Evolutionary conservation across 257 asterid genomes (phyloP), one percentile per base, ranked within the genome.

Genomic region (Solanum corneliomulleri): DNA sequence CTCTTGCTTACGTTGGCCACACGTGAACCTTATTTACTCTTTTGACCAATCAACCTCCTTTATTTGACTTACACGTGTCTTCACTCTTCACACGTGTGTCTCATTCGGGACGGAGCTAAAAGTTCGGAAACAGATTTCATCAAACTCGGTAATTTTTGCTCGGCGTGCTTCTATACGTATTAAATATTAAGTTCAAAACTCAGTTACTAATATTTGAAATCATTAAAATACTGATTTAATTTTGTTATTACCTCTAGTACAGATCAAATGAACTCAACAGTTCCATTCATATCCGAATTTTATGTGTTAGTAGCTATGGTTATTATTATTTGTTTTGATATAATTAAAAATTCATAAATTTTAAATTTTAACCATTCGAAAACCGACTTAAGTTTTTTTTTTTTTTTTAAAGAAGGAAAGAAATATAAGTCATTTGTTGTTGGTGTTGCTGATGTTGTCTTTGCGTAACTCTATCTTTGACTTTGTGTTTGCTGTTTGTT

Each of bases 1-100:
- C 87, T 83, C 82, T 84, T 70, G 87, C 87, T 87, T 91, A 91
- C 94, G 90, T 84, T 86, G 33, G 44, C 88, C 94, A 88, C 94
- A 94, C 94, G 93, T 92, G 94, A 87, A 83, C 86, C 49, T 41
- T 49, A 80, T 80, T 80, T 80, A 80, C 68, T 80, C 85, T 29
- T 29, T 72, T 80, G 56, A 64, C 35, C 45, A 41, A 16, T n/a
- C 18, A 14, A 27, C 49, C 33, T 52, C 82, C 41, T 75, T 83
- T 87, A 42, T 60, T 87, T 87, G 87, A 80, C 85, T 47, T 47
- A 80, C 44, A 49, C 85, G 87, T 87, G 58, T 86, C 87, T 10
- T 18, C n/a, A 27, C 62, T 56, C 29, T 44, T 88, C 90, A 56
- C 93, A 92, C 94, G 91, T 88, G 92, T 86, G 84, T 11, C 33